Evolutionary conservation across 768 basidiomycete species (phyloP).

Genomic region (Auricularia cornea): DNA sequence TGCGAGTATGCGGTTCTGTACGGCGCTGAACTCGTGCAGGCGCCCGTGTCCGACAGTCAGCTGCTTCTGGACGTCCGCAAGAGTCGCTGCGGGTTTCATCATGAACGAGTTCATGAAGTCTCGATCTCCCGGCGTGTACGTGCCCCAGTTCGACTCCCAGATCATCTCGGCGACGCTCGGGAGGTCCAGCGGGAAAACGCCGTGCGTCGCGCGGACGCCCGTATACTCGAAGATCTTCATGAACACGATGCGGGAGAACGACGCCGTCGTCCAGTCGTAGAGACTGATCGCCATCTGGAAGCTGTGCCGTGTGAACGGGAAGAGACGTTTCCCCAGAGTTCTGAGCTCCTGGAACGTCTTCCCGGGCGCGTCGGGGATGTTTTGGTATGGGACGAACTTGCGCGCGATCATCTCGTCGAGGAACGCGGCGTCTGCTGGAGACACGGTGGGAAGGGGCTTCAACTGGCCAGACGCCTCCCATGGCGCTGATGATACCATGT

Average conservation of each 20-base stretch:
- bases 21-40: constrained; percentile 8
- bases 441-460: neutral
- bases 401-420: neutral
- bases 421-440: neutral
- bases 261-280: neutral
- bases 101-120: constrained; percentile 12
- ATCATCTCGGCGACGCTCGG: constrained; percentile 6
- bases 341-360: neutral
- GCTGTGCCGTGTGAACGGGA: constrained; percentile 10
- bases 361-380: neutral
- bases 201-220: neutral
- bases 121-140: constrained; percentile 3
- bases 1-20: constrained; percentile 8
- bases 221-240: constrained; percentile 11
- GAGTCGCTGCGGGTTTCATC: constrained; percentile 1
- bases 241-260: constrained; percentile 8
- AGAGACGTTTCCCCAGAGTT: neutral
- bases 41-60: neutral
- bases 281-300: constrained; percentile 4
- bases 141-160: constrained; percentile 4
- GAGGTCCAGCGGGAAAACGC: constrained; percentile 6
- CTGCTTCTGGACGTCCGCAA: neutral
- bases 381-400: neutral
- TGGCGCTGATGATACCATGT: too few relatives aligned
- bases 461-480: neutral